Evolutionary conservation across 1,284 basidiomycete genomes (phyloP).

Genomic region (Kalmanozyma brasiliensis): DNA sequence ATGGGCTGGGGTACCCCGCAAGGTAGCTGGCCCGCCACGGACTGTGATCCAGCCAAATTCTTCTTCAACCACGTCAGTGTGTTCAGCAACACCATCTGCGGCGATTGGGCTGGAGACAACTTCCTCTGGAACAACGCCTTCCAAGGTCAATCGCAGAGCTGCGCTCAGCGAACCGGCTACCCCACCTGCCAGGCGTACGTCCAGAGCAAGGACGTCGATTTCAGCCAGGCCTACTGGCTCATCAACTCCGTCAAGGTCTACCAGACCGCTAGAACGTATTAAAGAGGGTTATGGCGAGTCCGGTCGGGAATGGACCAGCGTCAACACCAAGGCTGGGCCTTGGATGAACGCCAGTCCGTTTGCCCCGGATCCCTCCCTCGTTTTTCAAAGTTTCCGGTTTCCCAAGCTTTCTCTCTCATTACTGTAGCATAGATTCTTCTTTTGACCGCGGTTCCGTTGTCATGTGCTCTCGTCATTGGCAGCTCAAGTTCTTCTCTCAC

Average conservation of each 20-base stretch:
- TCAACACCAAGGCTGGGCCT: slow-evolving; percentile 3
- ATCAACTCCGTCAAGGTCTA: slow-evolving; percentile 56
- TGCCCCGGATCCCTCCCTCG: slow-evolving; percentile 17
- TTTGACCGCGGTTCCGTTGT: too few relatives aligned
- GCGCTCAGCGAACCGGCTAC: slow-evolving; percentile 43
- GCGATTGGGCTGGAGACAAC: slow-evolving; percentile 45
- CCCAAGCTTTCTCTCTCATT: neutral
- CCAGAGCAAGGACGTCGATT: slow-evolving; percentile 31
- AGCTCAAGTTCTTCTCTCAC: neutral
- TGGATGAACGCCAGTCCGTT: neutral
- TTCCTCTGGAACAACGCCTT: slow-evolving; percentile 39
- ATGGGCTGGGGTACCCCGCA: slow-evolving; percentile 71
- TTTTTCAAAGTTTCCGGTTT: neutral
- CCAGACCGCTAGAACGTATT: slow-evolving; percentile 33
- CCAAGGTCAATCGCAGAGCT: slow-evolving; percentile 40
- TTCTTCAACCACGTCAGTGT: slow-evolving; percentile 53
- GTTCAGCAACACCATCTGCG: slow-evolving; percentile 54
- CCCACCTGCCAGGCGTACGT: slow-evolving; percentile 40
- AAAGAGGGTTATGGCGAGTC: slow-evolving; percentile 9
- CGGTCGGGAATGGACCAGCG: slow-evolving; percentile 17
- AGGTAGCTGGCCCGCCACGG: slow-evolving; percentile 71
- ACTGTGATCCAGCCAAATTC: slow-evolving; percentile 71
- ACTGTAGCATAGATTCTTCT: slow-evolving; percentile 10
- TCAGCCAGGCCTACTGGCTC: slow-evolving; percentile 51
- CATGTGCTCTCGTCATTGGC: too few relatives aligned